Percentiles rank a stretch among this genome's conserved stretches.
Evolutionary conservation across 768 basidiomycete species (phyloP).

Genomic region (Mycena polygramma): DNA sequence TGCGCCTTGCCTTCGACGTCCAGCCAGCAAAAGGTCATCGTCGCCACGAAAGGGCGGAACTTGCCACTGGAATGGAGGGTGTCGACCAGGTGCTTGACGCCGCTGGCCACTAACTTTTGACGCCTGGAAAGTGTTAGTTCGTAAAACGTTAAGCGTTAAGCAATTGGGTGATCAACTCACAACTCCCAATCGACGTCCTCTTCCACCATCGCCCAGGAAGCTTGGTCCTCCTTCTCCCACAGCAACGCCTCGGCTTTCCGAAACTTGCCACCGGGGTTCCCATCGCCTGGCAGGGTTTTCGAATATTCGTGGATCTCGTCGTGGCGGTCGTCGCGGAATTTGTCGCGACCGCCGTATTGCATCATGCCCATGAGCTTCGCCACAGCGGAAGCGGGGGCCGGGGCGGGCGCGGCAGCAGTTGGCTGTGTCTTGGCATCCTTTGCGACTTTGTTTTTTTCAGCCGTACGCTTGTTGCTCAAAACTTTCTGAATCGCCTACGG

Average conservation of each 20-base stretch:
- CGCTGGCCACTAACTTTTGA: constrained; percentile 20
- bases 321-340: constrained; percentile 18
- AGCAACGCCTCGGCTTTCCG: constrained; percentile 18
- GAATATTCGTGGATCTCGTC: constrained; percentile 2
- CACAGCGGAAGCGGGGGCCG: background rate
- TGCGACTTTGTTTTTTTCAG: background rate
- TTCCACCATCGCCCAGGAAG: constrained; percentile 10
- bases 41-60: constrained; percentile 28
- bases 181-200: constrained; percentile 26
- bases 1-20: background rate
- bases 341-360: constrained; percentile 23
- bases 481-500: constrained; percentile 31
- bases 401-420: background rate
- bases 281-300: background rate
- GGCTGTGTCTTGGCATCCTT: background rate
- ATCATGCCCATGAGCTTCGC: constrained; percentile 9
- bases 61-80: constrained; percentile 14
- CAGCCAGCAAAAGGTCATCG: constrained; percentile 18
- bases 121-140: constrained; percentile 19
- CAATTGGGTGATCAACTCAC: constrained; percentile 8
- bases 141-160: background rate
- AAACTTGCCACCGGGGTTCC: constrained; percentile 29
- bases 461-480: constrained; percentile 26
- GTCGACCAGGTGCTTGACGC: constrained; percentile 17
- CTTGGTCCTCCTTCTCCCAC: constrained; percentile 30